These are phyloP conservation scores for Huntiella bhutanensis DNA, from an alignment of 2,329 filamentous ascomycete species.

Conservation along the genomic window DNA sequence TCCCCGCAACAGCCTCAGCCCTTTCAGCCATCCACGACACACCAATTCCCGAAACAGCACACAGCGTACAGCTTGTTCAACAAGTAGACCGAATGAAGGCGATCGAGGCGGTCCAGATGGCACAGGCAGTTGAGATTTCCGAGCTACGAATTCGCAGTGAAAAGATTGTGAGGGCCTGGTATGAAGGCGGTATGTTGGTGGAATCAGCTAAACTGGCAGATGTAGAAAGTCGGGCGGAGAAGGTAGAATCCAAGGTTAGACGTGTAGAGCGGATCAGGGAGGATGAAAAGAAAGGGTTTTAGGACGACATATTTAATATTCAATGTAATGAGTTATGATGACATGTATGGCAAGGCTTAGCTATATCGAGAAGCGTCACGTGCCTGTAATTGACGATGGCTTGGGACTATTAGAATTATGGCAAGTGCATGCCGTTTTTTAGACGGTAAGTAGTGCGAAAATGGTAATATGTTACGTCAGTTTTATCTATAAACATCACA, in stretches of 20 bases:
- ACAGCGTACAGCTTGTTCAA: conserved; percentile 36
- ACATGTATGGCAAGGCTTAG: too few species aligned
- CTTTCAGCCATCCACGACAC: conserved; percentile 38
- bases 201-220: conserved; percentile 51
- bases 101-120: conserved; percentile 38
- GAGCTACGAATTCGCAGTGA: conserved; percentile 46
- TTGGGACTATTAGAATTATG: too few species aligned
- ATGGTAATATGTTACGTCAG: too few species aligned
- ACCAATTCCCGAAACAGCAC: conserved; percentile 34
- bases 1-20: conserved; percentile 35
- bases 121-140: conserved; percentile 43
- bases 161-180: conserved; percentile 46
- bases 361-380: too few species aligned
- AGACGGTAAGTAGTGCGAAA: too few species aligned
- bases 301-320: too few species aligned
- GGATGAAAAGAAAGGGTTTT: conserved; percentile 21
- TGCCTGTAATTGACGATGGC: too few species aligned
- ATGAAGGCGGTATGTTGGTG: conserved; percentile 50
- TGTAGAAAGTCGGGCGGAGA: conserved; percentile 47
- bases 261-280: conserved; percentile 42
- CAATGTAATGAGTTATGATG: too few species aligned
- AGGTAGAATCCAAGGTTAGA: conserved; percentile 45
- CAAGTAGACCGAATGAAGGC: conserved; percentile 43
- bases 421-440: too few species aligned
- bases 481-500: too few species aligned